Evolutionary conservation across 495 filamentous ascomycete species (phyloP).

Genomic region (Hypoxylon intermedium): DNA sequence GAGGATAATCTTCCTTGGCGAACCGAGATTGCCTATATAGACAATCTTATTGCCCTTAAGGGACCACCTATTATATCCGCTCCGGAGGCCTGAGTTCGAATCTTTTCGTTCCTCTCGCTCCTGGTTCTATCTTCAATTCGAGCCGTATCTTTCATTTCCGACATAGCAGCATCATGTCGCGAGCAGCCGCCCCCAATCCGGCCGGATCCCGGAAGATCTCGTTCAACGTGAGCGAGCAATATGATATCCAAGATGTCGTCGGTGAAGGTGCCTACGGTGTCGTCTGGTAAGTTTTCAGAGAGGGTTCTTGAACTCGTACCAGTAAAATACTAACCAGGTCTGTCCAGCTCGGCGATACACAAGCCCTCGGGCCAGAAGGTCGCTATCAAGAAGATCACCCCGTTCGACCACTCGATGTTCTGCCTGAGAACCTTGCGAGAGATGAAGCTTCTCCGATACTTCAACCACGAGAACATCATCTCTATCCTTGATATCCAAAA

Average conservation of each 20-base stretch:
- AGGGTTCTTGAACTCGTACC: no score
- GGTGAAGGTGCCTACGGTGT: conserved; percentile 99
- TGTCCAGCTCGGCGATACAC: conserved; percentile 87
- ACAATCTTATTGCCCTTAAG: conserved; percentile 26
- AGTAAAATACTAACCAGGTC: conserved; percentile 33
- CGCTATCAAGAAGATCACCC: conserved; percentile 99
- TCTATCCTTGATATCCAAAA: conserved; percentile 99
- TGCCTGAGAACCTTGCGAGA: conserved; percentile 95
- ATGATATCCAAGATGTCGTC: conserved; percentile 99
- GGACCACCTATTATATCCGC: conserved; percentile 21
- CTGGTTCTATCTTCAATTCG: conserved; percentile 1
- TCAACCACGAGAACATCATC: conserved; percentile 99
- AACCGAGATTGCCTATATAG: conserved; percentile 39
- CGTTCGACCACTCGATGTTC: conserved; percentile 99
- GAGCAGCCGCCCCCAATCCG: conserved; percentile 51
- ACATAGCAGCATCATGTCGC: conserved; percentile 44
- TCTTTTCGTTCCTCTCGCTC: conserved; percentile 8
- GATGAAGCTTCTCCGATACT: conserved; percentile 99
- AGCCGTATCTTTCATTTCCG: background rate
- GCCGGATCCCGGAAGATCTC: conserved; percentile 91
- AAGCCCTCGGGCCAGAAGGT: conserved; percentile 99
- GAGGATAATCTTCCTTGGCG: conserved; percentile 18
- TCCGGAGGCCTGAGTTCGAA: conserved; percentile 19
- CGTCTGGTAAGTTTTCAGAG: conserved; percentile 76
- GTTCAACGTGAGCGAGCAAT: conserved; percentile 99